Conservation (phyloP, 768 basidiomycete genomes). For the Boletus reticulatus region DNA sequence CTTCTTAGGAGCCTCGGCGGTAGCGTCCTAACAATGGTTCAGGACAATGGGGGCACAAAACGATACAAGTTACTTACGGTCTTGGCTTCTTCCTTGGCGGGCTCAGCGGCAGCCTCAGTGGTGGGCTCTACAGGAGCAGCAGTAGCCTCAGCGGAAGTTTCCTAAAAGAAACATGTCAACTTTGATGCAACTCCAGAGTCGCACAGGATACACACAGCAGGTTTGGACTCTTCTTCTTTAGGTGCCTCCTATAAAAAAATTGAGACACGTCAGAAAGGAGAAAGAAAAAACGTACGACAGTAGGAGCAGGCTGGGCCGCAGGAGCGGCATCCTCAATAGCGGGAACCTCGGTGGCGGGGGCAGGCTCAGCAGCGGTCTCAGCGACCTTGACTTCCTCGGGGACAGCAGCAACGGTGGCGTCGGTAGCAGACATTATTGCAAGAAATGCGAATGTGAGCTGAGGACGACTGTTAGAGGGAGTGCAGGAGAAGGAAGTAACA, state of each 20-base stretch:
- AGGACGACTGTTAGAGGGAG: conserved; percentile 7
- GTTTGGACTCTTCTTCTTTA: conserved; percentile 40
- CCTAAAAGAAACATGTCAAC: conserved; percentile 27
- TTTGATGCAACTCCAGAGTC: fast-evolving
- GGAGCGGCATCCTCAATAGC: conserved; percentile 33
- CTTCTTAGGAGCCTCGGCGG: conserved; percentile 58
- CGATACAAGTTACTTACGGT: conserved; percentile 30
- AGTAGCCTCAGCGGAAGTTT: conserved; percentile 33
- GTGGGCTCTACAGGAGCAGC: conserved; percentile 24
- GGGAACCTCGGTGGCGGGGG: conserved; percentile 28
- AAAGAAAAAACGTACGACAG: conserved; percentile 31
- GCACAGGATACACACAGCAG: conserved; percentile 31
- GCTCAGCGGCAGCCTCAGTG: conserved; percentile 32
- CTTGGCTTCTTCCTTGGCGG: conserved; percentile 44
- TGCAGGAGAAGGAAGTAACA: neutral
- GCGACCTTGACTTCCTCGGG: conserved; percentile 54
- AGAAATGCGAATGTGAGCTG: conserved; percentile 56
- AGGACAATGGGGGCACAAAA: conserved; percentile 26
- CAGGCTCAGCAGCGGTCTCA: conserved; percentile 38
- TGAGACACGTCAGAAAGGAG: neutral
- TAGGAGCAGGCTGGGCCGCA: conserved; percentile 35
- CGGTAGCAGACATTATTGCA: conserved; percentile 84
- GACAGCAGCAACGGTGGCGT: conserved; percentile 47
- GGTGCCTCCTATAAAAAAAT: conserved; percentile 34
- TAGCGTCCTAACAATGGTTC: conserved; percentile 31